Conservation (phyloP, 1,284 basidiomycete species). For the Gastroboletus turbinatus region DNA sequence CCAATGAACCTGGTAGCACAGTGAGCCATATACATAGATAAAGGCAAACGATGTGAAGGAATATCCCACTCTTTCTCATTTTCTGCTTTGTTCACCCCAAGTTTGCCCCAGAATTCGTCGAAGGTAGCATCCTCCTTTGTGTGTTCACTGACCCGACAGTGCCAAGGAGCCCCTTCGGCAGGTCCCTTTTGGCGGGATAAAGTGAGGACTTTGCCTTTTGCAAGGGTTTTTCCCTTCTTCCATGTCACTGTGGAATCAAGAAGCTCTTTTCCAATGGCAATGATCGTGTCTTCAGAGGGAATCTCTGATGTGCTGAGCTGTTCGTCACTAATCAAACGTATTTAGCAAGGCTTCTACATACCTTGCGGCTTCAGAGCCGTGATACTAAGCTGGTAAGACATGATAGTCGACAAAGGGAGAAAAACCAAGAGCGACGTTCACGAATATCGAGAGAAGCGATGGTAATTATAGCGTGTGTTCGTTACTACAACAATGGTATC, state of each 20-base stretch:
- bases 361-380: conserved; percentile 45
- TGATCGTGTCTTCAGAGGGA: conserved; percentile 56
- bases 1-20: conserved; percentile 53
- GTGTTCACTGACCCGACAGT: conserved; percentile 66
- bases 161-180: conserved; percentile 61
- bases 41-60: background rate
- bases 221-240: conserved; percentile 65
- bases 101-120: conserved; percentile 67
- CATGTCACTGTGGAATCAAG: conserved; percentile 55
- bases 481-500: conserved; percentile 22
- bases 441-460: background rate
- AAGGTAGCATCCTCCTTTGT: conserved; percentile 62
- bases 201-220: conserved; percentile 55
- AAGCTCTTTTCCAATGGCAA: conserved; percentile 53
- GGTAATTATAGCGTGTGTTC: conserved; percentile 20
- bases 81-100: conserved; percentile 62
- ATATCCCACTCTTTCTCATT: conserved; percentile 61
- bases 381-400: conserved; percentile 43
- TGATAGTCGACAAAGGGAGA: conserved; percentile 22
- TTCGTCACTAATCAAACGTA: background rate
- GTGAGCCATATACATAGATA: background rate
- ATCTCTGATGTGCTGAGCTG: conserved; percentile 42
- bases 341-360: conserved; percentile 21
- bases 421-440: background rate
- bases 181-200: conserved; percentile 49